Base-by-base conservation (phyloP, 176 grass and related monocot species). In the Carex kokanica region DNA sequence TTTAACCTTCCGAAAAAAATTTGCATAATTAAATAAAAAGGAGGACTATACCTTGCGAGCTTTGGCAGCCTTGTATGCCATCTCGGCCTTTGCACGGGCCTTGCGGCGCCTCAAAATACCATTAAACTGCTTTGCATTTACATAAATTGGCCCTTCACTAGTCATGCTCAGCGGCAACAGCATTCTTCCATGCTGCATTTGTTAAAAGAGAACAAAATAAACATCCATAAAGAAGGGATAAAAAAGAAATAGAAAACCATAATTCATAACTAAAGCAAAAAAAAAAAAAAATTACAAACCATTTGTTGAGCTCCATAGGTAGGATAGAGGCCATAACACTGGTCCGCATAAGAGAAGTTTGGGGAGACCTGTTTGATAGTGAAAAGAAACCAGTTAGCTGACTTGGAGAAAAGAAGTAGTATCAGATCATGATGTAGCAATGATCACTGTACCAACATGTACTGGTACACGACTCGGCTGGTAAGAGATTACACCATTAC, bases 51-150 rank as follows among this genome's bases (percentile, higher is more conserved):
- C 97, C 88, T 93, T 99, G 67, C 97, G 91, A 65, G 56, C 85
- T 83, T 90, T 96, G 60, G 60, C 65, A 27, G 90, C 64, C 59
- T 84, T 93, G 23, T 92, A 89, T 18, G 85, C 75, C 23, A 65
- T 90, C 83, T 90, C 91, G 0, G 81, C 91, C 83, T 99, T 99
- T 71, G 93, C 93, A 5, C 97, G 97, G 87, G 97, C 97, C 57
- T 86, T 85, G 8, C 97, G 93, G 1, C 97, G 93, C 4, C 93
- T 93, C 51, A 99, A 87, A 64, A 99, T 99, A 31, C 93, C 97
- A 88, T 96, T 84, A 5, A 93, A 93, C 65, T 99, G 97, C 81
- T 96, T 99, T 8, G 93, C 88, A 12, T 99, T 99, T 72, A 99
- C 97, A 64, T 93, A 99, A 57, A 95, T 84, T 0, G 88, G 93